These are phyloP conservation scores for Mortierella sp. DNA, from an alignment of 371 early-diverging fungal genomes.

Conservation along the genomic window DNA sequence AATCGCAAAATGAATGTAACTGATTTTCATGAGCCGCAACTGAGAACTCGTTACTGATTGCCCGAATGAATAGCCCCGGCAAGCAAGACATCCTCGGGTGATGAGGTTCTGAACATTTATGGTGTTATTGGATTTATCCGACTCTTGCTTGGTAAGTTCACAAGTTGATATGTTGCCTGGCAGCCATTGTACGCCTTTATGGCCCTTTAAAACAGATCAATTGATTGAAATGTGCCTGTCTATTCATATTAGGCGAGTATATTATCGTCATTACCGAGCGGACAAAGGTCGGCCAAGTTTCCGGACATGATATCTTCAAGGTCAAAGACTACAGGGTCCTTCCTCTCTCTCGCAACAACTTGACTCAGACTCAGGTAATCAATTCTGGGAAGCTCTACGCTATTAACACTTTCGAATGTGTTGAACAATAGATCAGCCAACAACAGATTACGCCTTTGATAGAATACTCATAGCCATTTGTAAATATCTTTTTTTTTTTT, in stretches of 20 bases:
- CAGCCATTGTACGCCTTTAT: not conserved
- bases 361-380: conserved; percentile 60
- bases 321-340: conserved; percentile 80
- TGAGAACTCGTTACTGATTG: not conserved
- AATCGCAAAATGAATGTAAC: not conserved
- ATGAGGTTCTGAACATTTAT: conserved; percentile 61
- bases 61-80: conserved; percentile 18
- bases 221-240: not conserved
- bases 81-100: conserved; percentile 29
- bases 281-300: conserved; percentile 73
- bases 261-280: conserved; percentile 89
- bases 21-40: not conserved
- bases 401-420: not conserved
- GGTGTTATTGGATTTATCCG: conserved; percentile 84
- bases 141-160: conserved; percentile 74
- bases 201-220: not conserved
- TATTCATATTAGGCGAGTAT: conserved; percentile 73
- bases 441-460: not conserved
- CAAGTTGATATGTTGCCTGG: no score
- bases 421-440: conserved; percentile 49
- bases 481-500: not conserved
- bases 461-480: not conserved
- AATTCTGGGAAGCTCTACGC: not conserved
- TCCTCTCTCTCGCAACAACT: conserved; percentile 71
- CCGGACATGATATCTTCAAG: conserved; percentile 78